phyloP scores from a whole-genome alignment of 805 yeast species.

The Myxozyma sirexii region DNA sequence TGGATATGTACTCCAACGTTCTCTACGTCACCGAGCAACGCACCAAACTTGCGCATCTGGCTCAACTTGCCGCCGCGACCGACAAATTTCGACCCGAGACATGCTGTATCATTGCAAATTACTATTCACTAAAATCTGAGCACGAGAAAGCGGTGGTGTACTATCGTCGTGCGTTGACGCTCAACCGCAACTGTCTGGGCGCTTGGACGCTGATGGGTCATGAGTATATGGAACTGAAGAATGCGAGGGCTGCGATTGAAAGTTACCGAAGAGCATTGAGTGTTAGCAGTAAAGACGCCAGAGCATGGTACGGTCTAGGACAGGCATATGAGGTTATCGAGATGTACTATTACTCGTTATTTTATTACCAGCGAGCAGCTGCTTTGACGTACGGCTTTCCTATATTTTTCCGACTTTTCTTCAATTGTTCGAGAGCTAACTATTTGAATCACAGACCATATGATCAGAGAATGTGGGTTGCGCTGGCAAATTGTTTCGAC shows the following conservation, averaged over 20 bases:
- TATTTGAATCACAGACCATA: constrained; percentile 52
- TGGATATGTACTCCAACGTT: constrained; percentile 93
- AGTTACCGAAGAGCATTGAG: constrained; percentile 92
- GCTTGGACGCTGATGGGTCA: constrained; percentile 99
- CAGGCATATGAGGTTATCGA: constrained; percentile 97
- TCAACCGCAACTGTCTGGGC: constrained; percentile 76
- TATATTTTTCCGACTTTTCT: not conserved
- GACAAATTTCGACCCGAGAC: constrained; percentile 93
- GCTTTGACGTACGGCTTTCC: constrained; percentile 64
- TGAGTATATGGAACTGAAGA: constrained; percentile 93
- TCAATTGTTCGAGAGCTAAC: not conserved
- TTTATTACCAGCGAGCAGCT: constrained; percentile 90
- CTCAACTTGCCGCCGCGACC: constrained; percentile 78
- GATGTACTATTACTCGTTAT: constrained; percentile 89
- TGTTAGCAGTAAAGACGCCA: constrained; percentile 80
- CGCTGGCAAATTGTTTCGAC: constrained; percentile 86
- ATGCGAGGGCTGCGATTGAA: constrained; percentile 97
- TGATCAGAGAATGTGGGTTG: constrained; percentile 96
- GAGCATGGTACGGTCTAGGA: constrained; percentile 98
- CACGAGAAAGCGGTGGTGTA: constrained; percentile 94
- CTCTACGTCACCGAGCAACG: constrained; percentile 90
- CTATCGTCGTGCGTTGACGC: constrained; percentile 82
- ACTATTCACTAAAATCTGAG: constrained; percentile 85
- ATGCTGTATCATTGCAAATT: constrained; percentile 91
- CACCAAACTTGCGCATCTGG: constrained; percentile 79